A percentile compares a stretch with the other conserved stretches of the same genome.
Evolutionary conservation across 1,284 basidiomycete species (phyloP).

Genomic region (Fomitiporia mediterranea): DNA sequence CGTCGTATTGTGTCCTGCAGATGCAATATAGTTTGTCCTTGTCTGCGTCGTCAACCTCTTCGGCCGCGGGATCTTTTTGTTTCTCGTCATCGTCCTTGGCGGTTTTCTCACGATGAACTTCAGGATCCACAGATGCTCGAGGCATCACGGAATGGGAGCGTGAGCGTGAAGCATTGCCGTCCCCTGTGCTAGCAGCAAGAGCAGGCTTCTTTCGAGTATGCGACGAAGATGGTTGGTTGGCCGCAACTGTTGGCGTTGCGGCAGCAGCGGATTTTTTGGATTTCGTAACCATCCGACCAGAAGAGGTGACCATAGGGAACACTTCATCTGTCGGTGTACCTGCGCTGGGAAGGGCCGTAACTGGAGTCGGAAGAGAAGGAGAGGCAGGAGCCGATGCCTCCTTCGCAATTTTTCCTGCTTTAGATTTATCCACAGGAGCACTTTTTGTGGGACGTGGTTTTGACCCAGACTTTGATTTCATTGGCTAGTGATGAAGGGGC

Average conservation of each 20-base stretch:
- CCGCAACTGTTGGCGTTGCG: slow-evolving; percentile 20
- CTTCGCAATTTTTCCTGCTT: slow-evolving; percentile 9
- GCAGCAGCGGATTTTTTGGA: slow-evolving; percentile 24
- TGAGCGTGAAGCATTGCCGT: slow-evolving; percentile 40
- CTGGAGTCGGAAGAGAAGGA: neutral
- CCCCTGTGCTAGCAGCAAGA: slow-evolving; percentile 27
- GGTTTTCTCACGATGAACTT: slow-evolving; percentile 27
- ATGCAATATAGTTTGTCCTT: slow-evolving; percentile 82
- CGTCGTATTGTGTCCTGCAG: slow-evolving; percentile 77
- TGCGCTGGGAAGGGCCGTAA: neutral
- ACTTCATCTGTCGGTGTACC: slow-evolving; percentile 6
- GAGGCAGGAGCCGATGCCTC: slow-evolving; percentile 4
- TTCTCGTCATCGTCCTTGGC: slow-evolving; percentile 36
- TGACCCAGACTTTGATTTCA: slow-evolving; percentile 30
- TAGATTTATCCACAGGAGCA: slow-evolving; percentile 8
- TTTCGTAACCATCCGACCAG: slow-evolving; percentile 19
- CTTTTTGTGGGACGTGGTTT: slow-evolving; percentile 28
- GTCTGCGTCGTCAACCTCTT: slow-evolving; percentile 53
- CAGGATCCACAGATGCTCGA: slow-evolving; percentile 36
- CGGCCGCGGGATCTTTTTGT: slow-evolving; percentile 27
- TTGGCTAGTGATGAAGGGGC: neutral
- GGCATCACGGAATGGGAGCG: slow-evolving; percentile 68
- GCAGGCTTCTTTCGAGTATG: slow-evolving; percentile 28
- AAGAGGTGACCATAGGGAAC: slow-evolving; percentile 19
- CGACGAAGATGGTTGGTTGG: slow-evolving; percentile 10